Evolutionary conservation across 805 yeast genomes (phyloP).

Genomic region (Priceomyces fermenticarens): DNA sequence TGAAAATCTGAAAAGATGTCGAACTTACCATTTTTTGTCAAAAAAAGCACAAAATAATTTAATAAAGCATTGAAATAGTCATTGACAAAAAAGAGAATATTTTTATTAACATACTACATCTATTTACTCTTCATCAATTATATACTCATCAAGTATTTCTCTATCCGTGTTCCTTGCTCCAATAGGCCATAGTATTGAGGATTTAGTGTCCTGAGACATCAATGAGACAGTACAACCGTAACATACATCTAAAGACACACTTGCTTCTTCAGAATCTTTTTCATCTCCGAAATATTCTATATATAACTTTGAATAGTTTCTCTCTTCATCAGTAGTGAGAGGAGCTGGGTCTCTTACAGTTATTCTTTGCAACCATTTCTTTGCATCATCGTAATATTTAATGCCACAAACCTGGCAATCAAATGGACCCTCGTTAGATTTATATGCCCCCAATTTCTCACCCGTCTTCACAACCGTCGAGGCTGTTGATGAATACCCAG

Average conservation of each 20-base stretch:
- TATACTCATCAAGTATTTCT: conserved; percentile 46
- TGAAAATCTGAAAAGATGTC: too few species aligned
- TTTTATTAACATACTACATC: too few species aligned
- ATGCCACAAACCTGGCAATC: conserved; percentile 59
- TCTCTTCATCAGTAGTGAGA: conserved; percentile 40
- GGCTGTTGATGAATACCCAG: conserved; percentile 81
- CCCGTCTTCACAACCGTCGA: conserved; percentile 92
- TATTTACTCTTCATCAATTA: conserved; percentile 34
- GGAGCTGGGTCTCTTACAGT: conserved; percentile 59
- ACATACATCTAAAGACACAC: conserved; percentile 45
- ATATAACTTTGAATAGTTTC: conserved; percentile 21
- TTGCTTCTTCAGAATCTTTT: neutral
- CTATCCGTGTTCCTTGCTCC: conserved; percentile 7
- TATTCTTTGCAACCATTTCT: conserved; percentile 64
- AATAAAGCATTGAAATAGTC: too few species aligned
- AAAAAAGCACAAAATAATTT: too few species aligned
- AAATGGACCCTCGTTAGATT: conserved; percentile 10
- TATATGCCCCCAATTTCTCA: conserved; percentile 62
- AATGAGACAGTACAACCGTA: conserved; percentile 74
- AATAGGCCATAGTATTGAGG: conserved; percentile 36
- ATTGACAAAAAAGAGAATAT: too few species aligned
- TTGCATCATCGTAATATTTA: conserved; percentile 54
- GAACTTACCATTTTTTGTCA: too few species aligned
- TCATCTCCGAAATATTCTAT: conserved; percentile 6
- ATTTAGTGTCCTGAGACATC: conserved; percentile 32